phyloP scores from a whole-genome alignment of 2,329 filamentous ascomycete genomes.

The Cadophora sp. region DNA sequence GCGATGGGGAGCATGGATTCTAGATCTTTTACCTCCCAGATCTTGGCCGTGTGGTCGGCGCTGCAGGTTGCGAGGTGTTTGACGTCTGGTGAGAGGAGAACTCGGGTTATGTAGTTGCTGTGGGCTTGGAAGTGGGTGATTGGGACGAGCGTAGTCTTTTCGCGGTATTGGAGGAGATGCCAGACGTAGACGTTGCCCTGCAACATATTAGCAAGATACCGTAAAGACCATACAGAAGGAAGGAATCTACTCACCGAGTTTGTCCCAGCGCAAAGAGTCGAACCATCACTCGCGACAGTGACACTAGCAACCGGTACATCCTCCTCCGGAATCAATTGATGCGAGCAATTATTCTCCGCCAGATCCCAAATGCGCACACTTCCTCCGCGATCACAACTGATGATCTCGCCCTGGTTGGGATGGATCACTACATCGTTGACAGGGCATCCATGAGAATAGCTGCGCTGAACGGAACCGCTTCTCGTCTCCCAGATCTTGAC shows the following conservation, averaged over 20 bases:
- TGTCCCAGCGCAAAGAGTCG: slow-evolving; percentile 90
- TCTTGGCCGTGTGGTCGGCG: slow-evolving; percentile 85
- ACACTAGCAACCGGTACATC: slow-evolving; percentile 94
- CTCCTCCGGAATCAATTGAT: slow-evolving; percentile 95
- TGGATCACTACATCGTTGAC: slow-evolving; percentile 99
- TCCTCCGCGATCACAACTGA: slow-evolving; percentile 91
- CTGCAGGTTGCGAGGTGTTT: slow-evolving; percentile 77
- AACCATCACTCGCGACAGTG: slow-evolving; percentile 93
- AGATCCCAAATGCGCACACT: slow-evolving; percentile 97
- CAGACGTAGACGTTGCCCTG: slow-evolving; percentile 98
- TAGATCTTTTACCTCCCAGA: slow-evolving; percentile 88
- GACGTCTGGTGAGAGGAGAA: slow-evolving; percentile 76
- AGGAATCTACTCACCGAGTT: slow-evolving; percentile 69
- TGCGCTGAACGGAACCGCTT: slow-evolving; percentile 73
- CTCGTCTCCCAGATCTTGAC: slow-evolving; percentile 47
- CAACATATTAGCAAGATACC: slow-evolving; percentile 13
- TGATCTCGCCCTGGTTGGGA: slow-evolving; percentile 97
- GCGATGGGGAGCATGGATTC: slow-evolving; percentile 52
- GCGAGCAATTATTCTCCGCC: slow-evolving; percentile 95
- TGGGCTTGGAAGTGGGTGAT: slow-evolving; percentile 77
- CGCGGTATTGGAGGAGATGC: slow-evolving; percentile 79
- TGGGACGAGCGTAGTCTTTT: slow-evolving; percentile 73
- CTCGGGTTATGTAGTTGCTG: slow-evolving; percentile 75
- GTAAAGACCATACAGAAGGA: background rate
- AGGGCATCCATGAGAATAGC: slow-evolving; percentile 86